Base-by-base conservation (phyloP, 768 basidiomycete genomes). In the Podaxis rugospora region DNA sequence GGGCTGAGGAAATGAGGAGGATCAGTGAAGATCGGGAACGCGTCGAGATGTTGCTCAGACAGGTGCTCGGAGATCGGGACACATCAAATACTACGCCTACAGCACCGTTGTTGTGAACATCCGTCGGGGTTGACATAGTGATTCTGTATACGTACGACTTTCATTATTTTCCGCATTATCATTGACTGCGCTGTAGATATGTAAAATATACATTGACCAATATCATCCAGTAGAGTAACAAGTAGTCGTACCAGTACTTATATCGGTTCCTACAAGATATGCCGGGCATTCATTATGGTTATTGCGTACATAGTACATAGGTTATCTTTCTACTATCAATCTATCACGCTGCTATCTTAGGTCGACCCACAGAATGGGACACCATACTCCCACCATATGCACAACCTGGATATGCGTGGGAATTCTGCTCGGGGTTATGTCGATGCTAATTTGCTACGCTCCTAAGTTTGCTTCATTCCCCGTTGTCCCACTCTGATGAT, bases 1-100 rank as follows among this genome's bases (percentile, higher is more conserved):
- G 89, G 85, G 72, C 78, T 40, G 87, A 89, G 14, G 90, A 90
- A 73, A 86, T 91, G 80, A 71, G 78, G 25, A 76, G 82, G 60
- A 77, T 89, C 59, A 75, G 78, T 51, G 84, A 87, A 28, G 91
- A 93, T 59, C 76, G 88, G 13, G 87, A 89, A 66, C 72, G 78
- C 16, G 84, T 92, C 2, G 86, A 88, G 64, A 64, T 89, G 56
- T 71, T 92, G 44, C 72, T 93, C 52, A 76, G 75, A 65, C 89
- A 92, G 71, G 83, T 87, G 3, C 72, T 91, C 72, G 76, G 78
- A 39, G 75, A 75, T 13, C 42, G 51, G n/a, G n/a, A 47, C 5
- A n/a, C 23, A 23, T 61, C 50, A 49, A 39, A 28, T n/a, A 59
- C 49, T 5, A 51, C 47, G 10, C 42, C 53, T 40, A 23, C 44